A percentile compares a stretch with the other conserved stretches of the same genome.
Evolutionary conservation across 2,329 filamentous ascomycete genomes (phyloP).

Genomic region (Colletotrichum gloeosporioides): DNA sequence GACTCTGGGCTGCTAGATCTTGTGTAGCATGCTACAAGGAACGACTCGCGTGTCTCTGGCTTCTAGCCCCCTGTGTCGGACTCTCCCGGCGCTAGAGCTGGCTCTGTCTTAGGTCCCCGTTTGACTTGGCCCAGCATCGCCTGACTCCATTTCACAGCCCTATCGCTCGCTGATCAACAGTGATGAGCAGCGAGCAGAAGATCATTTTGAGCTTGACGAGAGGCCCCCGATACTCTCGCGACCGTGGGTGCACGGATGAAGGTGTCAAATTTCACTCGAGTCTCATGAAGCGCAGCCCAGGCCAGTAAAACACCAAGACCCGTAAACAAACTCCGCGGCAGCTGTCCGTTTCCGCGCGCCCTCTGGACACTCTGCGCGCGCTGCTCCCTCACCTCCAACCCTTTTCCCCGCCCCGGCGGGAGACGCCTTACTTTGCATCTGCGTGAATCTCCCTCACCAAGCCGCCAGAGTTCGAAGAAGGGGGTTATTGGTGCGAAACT

Average conservation of each 20-base stretch:
- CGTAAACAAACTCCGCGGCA: not conserved
- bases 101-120: not conserved
- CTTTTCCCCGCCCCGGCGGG: not conserved
- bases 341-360: not conserved
- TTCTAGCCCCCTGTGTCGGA: not conserved
- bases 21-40: constrained; percentile 1
- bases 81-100: not conserved
- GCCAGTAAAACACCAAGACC: not conserved
- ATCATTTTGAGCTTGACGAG: not conserved
- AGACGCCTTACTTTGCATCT: not conserved
- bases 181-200: not conserved
- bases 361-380: not conserved
- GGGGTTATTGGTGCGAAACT: not conserved
- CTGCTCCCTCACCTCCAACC: not conserved
- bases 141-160: not conserved
- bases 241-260: not conserved
- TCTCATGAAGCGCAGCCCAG: not conserved
- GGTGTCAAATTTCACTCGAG: not conserved
- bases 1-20: not conserved
- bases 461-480: not conserved
- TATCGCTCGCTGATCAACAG: not conserved
- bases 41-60: not conserved
- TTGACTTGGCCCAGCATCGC: not conserved
- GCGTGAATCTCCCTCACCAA: not conserved
- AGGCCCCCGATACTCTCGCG: not conserved